Evolutionary conservation across 2,329 filamentous ascomycete genomes (phyloP).

Genomic region (Colletotrichum sp.): DNA sequence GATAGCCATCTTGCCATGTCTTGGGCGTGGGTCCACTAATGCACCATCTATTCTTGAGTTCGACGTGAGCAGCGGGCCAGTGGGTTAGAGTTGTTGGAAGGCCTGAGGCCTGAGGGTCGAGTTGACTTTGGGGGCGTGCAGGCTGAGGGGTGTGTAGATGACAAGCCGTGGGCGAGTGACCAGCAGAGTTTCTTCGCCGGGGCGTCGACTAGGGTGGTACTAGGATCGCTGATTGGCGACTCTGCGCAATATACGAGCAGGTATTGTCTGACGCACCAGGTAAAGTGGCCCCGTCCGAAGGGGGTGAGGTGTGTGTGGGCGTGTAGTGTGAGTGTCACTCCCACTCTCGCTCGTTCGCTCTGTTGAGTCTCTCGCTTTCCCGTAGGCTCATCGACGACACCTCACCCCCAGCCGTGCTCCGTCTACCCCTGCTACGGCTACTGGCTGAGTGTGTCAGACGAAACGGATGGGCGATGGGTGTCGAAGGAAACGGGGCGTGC

Average conservation of each 20-base stretch:
- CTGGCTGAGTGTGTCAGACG: constrained; percentile 18
- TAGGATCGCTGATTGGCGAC: constrained; percentile 42
- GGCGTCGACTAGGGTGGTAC: constrained; percentile 26
- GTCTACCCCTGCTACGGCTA: constrained; percentile 17
- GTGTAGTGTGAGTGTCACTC: constrained; percentile 8
- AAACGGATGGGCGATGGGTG: constrained; percentile 20
- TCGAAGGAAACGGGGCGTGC: constrained; percentile 22
- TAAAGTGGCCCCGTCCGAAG: constrained; percentile 40
- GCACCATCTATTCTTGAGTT: constrained; percentile 50
- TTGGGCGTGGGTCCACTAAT: constrained; percentile 34
- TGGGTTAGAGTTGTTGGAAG: constrained; percentile 35
- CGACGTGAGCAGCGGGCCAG: constrained; percentile 27
- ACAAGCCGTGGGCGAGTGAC: constrained; percentile 27
- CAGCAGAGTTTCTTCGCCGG: constrained; percentile 25
- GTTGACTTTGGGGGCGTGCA: constrained; percentile 17
- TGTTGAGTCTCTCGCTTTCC: constrained; percentile 1
- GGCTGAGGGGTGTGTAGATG: constrained; percentile 24
- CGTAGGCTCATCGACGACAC: not conserved
- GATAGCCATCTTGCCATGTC: constrained; percentile 29
- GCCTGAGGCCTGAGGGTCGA: constrained; percentile 18
- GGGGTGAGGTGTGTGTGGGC: constrained; percentile 24
- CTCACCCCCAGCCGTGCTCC: constrained; percentile 17
- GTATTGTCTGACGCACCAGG: constrained; percentile 53
- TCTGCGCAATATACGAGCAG: constrained; percentile 57
- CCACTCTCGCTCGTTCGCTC: not conserved